These are phyloP conservation scores for Alliaria petiolata DNA, from an alignment of 345 rosid species.

Conservation along the genomic window DNA sequence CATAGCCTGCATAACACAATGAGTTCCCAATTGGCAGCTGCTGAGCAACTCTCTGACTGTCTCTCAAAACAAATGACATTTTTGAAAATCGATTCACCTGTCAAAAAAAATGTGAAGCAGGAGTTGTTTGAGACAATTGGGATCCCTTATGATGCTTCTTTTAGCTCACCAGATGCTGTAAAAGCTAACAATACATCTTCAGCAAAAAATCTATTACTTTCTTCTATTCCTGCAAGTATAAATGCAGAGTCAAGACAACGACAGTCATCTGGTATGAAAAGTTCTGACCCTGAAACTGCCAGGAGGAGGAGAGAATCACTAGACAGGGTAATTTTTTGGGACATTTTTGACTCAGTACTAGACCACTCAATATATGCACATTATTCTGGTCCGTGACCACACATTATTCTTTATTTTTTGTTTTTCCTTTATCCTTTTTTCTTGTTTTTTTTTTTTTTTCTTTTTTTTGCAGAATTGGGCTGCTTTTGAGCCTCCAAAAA, in stretches of 20 bases:
- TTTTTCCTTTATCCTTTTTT: too few species aligned
- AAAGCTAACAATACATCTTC: constrained; percentile 43
- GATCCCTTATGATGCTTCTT: constrained; percentile 71
- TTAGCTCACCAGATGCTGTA: constrained; percentile 61
- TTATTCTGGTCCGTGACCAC: not conserved
- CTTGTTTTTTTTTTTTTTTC: too few species aligned
- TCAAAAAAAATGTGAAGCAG: constrained; percentile 60
- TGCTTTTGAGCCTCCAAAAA: constrained; percentile 84
- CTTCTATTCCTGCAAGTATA: constrained; percentile 53
- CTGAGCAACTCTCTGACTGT: constrained; percentile 79
- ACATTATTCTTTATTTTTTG: not conserved
- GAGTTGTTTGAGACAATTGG: constrained; percentile 91
- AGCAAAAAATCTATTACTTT: constrained; percentile 38
- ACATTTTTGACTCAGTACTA: constrained; percentile 2
- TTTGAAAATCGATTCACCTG: constrained; percentile 69
- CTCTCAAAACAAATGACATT: constrained; percentile 83
- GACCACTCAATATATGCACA: not conserved
- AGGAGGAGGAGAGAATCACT: constrained; percentile 92
- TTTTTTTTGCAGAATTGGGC: constrained; percentile 79
- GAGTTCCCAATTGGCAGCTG: constrained; percentile 78
- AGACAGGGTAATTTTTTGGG: constrained; percentile 51
- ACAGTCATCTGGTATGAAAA: constrained; percentile 55
- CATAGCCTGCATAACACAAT: constrained; percentile 70
- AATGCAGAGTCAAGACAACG: constrained; percentile 54
- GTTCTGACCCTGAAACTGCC: constrained; percentile 67